Percentiles rank a stretch among this genome's conserved stretches.
These are phyloP conservation scores for Dactylellina parvicollis DNA, from an alignment of 2,329 filamentous ascomycete species.

Conservation along the genomic window DNA sequence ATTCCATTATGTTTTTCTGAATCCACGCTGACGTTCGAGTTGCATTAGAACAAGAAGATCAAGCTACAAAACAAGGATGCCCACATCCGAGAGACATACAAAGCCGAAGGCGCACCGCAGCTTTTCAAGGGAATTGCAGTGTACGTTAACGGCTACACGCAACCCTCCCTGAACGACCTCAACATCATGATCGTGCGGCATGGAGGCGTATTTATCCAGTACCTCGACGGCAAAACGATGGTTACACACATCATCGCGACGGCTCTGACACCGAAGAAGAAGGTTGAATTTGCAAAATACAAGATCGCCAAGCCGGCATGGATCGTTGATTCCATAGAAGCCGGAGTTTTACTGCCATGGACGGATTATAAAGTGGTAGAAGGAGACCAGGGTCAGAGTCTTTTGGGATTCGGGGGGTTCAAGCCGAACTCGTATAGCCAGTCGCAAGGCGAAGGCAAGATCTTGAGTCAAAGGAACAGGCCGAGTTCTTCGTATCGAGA, in stretches of 20 bases:
- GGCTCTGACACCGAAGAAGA: slow-evolving; percentile 89
- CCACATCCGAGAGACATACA: slow-evolving; percentile 73
- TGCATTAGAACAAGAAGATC: slow-evolving; percentile 86
- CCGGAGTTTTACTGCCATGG: slow-evolving; percentile 86
- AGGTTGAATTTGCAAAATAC: slow-evolving; percentile 84
- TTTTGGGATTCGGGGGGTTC: slow-evolving; percentile 68
- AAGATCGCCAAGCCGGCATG: slow-evolving; percentile 93
- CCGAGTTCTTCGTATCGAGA: slow-evolving; percentile 75
- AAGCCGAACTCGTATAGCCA: slow-evolving; percentile 58
- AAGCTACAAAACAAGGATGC: slow-evolving; percentile 95
- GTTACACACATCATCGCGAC: slow-evolving; percentile 97
- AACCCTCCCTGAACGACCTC: slow-evolving; percentile 88
- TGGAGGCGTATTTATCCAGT: slow-evolving; percentile 95
- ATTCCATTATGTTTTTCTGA: not conserved
- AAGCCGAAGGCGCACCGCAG: slow-evolving; percentile 74
- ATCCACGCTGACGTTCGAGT: not conserved
- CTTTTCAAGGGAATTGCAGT: slow-evolving; percentile 92
- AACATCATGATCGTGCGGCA: slow-evolving; percentile 87
- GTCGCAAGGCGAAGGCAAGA: slow-evolving; percentile 69
- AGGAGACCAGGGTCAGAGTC: slow-evolving; percentile 82
- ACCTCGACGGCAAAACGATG: slow-evolving; percentile 91
- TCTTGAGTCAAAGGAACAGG: slow-evolving; percentile 73
- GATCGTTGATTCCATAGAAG: slow-evolving; percentile 87
- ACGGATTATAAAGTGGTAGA: slow-evolving; percentile 83
- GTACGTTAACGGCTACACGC: slow-evolving; percentile 95